Evolutionary conservation across 805 yeast species (phyloP), one percentile per base, ranked within the genome.

Genomic region (Pichia californica): DNA sequence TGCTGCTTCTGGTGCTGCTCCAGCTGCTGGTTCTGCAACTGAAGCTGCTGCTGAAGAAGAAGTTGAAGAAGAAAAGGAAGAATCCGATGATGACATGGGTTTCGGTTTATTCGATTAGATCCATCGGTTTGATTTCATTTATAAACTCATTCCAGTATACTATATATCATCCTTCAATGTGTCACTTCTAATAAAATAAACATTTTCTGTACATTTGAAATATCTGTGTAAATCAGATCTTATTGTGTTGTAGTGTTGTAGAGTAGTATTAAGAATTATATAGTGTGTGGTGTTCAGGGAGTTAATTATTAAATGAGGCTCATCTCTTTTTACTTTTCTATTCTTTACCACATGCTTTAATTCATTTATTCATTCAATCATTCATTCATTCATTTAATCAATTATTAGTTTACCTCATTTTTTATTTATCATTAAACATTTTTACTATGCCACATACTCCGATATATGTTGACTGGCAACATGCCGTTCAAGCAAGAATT

Each of bases 101-200:
- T 79, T 82, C 81, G 88, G 88, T 80, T 84, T 93, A 72, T 93
- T 93, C 84, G 99, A 93, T 81, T 93, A 93, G 79, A 25, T 42
- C 33, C 39, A 20, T 25, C 38, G 27, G 28, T 20, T 32, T 13
- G 9, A n/a, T 18, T 7, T 13, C 7, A 21, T 32, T 32, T 32
- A 32, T 32, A 31, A n/a, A n/a, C n/a, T 26, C 14, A 16, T 21
- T 16, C 19, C 13, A 26, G 34, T 13, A 28, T 32, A 33, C 14
- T 29, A 28, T 39, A 32, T 41, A 14, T n/a, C 15, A 19, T 19
- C 4, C 7, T 19, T 34, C 27, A 20, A 34, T 41, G 38, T 37
- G 42, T 38, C 49, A 40, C 42, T 41, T 44, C 43, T 41, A 38
- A 35, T 41, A 26, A 41, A 37, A 33, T 34, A 46, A 44, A 31